Evolutionary conservation across 1,284 basidiomycete genomes (phyloP), one percentile per base, ranked within the genome.

Genomic region (Microbotryum intermedium): DNA sequence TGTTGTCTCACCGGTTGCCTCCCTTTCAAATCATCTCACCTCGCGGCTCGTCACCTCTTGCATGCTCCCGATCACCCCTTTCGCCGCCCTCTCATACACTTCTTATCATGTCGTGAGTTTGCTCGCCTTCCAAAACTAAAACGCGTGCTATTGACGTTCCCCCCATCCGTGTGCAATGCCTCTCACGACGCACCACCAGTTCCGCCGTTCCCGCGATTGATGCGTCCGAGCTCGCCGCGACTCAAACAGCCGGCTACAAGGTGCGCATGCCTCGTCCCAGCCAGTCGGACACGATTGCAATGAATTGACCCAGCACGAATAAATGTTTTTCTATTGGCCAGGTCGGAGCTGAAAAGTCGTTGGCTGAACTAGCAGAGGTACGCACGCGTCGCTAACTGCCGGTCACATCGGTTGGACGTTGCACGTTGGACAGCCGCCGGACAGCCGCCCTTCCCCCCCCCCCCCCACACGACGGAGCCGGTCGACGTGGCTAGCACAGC

Each of bases 301-400:
- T n/a, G n/a, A n/a, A n/a, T n/a, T n/a, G n/a, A n/a, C n/a, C n/a
- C n/a, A n/a, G n/a, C n/a, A n/a, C n/a, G n/a, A n/a, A n/a, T n/a
- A n/a, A n/a, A n/a, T 7, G 8, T 18, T 50, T 29, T n/a, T 20
- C 20, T 11, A 11, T 11, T 26, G 13, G 42, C 18, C 61, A 76
- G 72, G 68, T 77, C 59, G 75, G 74, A 0, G 70, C 76, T 63
- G 67, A 68, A 60, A 80, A 79, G 73, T 77, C 77, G 2, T 71
- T 81, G 18, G 78, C 76, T 21, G 80, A 81, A 70, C 78, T 80
- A 58, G 75, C 78, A 20, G 74, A 75, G 55, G 74, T 76, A 16
- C 73, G 76, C 67, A 69, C 46, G 46, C 10, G 21, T 23, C 46
- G 2, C 13, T 20, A 21, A 10, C 16, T 26, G 29, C 26, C 23